phyloP scores from a whole-genome alignment of 139 green algal species.

The Chlamydomonas incerta region DNA sequence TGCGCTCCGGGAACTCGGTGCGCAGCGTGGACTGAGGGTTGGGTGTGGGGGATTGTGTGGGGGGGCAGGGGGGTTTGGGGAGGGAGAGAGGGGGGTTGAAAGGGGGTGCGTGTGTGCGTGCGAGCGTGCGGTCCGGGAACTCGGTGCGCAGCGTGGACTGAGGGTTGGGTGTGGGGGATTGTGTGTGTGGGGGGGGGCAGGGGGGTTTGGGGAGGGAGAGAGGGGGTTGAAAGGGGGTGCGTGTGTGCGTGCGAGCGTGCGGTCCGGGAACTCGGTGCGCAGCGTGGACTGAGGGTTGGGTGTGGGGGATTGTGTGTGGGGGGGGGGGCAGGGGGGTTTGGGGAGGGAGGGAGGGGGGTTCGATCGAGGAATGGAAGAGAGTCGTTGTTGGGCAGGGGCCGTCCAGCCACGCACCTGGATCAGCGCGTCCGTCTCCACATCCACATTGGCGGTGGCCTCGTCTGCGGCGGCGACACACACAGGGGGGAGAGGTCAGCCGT shows the following conservation, averaged over 20 bases:
- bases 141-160: conserved; percentile 42
- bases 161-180: neutral
- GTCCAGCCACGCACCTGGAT: conserved; percentile 62
- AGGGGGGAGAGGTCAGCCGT: too few relatives aligned
- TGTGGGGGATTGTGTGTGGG: neutral
- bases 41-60: too few relatives aligned
- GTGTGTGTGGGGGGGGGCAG: too few relatives aligned
- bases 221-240: neutral
- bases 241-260: too few relatives aligned
- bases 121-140: conserved; percentile 60
- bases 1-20: conserved; percentile 55
- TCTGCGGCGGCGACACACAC: too few relatives aligned
- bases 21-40: conserved; percentile 26
- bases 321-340: neutral
- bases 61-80: too few relatives aligned
- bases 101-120: too few relatives aligned
- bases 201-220: neutral
- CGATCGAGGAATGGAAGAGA: too few relatives aligned
- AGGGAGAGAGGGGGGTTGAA: neutral
- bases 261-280: conserved; percentile 47
- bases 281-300: conserved; percentile 18
- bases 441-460: conserved; percentile 94
- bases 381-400: too few relatives aligned
- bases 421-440: conserved; percentile 87
- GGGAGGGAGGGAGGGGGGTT: too few relatives aligned